phyloP scores from a whole-genome alignment of 2,329 filamentous ascomycete species.

The Aspergillus jensenii region DNA sequence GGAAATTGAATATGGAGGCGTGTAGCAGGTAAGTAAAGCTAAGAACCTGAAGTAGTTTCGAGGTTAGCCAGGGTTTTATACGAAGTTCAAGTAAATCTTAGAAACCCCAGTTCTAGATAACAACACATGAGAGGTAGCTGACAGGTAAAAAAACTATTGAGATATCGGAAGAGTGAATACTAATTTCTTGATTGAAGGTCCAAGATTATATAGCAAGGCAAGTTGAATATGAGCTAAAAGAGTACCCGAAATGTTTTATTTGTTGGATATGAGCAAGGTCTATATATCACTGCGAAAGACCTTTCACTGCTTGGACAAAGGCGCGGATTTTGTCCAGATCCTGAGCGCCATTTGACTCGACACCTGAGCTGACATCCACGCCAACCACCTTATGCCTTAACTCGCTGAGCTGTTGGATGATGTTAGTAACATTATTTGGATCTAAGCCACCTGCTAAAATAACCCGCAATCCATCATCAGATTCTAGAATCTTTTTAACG shows the following conservation, averaged over 20 bases:
- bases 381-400: slow-evolving; percentile 66
- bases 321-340: slow-evolving; percentile 74
- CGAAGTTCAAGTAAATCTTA: neutral
- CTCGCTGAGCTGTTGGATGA: slow-evolving; percentile 63
- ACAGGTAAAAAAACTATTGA: neutral
- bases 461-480: slow-evolving; percentile 69
- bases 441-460: slow-evolving; percentile 83
- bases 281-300: slow-evolving; percentile 30
- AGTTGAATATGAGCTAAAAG: neutral
- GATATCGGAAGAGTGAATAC: neutral
- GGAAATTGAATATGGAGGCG: neutral
- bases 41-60: neutral
- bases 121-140: neutral
- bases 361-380: slow-evolving; percentile 92
- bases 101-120: neutral
- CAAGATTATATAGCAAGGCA: neutral
- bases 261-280: neutral
- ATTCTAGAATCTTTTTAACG: slow-evolving; percentile 65
- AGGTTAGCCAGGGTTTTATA: neutral
- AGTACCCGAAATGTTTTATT: neutral
- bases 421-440: slow-evolving; percentile 71
- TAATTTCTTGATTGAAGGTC: neutral
- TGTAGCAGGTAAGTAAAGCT: neutral
- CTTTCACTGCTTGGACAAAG: slow-evolving; percentile 76
- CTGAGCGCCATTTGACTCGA: slow-evolving; percentile 81